Base-by-base conservation (phyloP, 345 rosid genomes). In the Microcos paniculata region DNA sequence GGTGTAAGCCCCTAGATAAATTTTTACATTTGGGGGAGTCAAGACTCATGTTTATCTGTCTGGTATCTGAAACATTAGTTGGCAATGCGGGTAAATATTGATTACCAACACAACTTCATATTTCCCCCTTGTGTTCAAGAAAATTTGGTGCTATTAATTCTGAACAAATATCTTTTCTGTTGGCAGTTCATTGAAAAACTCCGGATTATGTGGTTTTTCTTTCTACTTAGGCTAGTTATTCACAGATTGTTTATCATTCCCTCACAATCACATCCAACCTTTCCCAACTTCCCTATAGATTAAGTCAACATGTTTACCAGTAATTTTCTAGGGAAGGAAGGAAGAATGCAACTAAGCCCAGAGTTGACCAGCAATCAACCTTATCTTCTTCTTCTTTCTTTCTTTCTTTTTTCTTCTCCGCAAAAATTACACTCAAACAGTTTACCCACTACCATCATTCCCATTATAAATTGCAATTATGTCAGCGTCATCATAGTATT, bases 361-460 rank as follows among this genome's bases (percentile, higher is more conserved):
- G 1, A 21, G 28, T 24, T 55, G 59, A 55, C 30, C 30, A 23
- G 59, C 26, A 55, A 57, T 57, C 62, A 57, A 26, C 62, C 33
- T 24, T 57, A 57, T 57, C 62, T 23, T 56, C 61, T 6, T 19
- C 42, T 1, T 19, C n/a, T 61, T 30, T 35, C 40, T 35, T 30
- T 28, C 65, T 30, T 31, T 19, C 26, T 64, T 40, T 40, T 10
- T 55, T 61, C 31, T 33, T 40, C 70, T 23, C 18, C 12, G 59
- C 33, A 64, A 65, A 65, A 11, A 42, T 42, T 65, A 24, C n/a
- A 38, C 49, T 64, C 48, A 38, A 61, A 65, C 51, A 40, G 51
- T 65, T 42, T 40, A 65, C 51, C 70, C 42, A 42, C 70, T 40
- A 46, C 70, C 70, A 65, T 65, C 31, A 65, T 65, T 15, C 40